These are phyloP conservation scores for Coemansia sp. DNA, from an alignment of 192 early-diverging fungal species.

Conservation along the genomic window DNA sequence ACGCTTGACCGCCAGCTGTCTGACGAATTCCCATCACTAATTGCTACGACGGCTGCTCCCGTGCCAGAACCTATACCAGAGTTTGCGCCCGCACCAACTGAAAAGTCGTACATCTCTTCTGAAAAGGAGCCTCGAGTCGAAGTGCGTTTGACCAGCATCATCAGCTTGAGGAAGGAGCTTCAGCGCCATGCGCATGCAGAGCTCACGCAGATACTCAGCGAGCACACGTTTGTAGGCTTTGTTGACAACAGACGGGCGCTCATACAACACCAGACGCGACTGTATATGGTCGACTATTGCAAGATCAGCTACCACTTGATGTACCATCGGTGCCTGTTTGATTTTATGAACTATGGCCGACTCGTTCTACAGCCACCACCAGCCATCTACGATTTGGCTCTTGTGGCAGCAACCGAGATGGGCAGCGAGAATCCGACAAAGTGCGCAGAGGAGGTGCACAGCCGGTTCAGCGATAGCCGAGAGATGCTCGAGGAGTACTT, in stretches of 20 bases:
- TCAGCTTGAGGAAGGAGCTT: conserved; percentile 77
- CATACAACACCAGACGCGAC: conserved; percentile 83
- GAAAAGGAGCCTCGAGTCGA: conserved; percentile 62
- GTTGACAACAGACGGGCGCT: conserved; percentile 80
- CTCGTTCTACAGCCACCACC: conserved; percentile 67
- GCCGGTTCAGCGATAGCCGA: conserved; percentile 40
- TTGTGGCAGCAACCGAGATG: conserved; percentile 61
- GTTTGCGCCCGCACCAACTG: background rate
- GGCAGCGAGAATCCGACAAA: conserved; percentile 27
- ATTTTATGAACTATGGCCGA: conserved; percentile 89
- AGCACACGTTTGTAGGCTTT: conserved; percentile 89
- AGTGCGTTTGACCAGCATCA: conserved; percentile 80
- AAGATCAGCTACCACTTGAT: conserved; percentile 84
- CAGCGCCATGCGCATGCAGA: conserved; percentile 53
- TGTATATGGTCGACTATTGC: conserved; percentile 85
- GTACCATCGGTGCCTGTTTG: conserved; percentile 79
- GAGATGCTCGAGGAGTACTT: conserved; percentile 95
- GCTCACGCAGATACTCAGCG: conserved; percentile 75
- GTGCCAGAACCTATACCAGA: background rate
- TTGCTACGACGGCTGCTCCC: background rate
- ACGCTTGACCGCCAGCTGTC: conserved; percentile 3
- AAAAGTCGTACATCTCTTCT: conserved; percentile 29
- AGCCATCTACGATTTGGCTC: conserved; percentile 68
- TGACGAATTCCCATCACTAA: conserved; percentile 11
- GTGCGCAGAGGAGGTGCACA: conserved; percentile 20